These are phyloP conservation scores for Gymnopilus dilepis DNA, from an alignment of 768 basidiomycete genomes.

Conservation along the genomic window DNA sequence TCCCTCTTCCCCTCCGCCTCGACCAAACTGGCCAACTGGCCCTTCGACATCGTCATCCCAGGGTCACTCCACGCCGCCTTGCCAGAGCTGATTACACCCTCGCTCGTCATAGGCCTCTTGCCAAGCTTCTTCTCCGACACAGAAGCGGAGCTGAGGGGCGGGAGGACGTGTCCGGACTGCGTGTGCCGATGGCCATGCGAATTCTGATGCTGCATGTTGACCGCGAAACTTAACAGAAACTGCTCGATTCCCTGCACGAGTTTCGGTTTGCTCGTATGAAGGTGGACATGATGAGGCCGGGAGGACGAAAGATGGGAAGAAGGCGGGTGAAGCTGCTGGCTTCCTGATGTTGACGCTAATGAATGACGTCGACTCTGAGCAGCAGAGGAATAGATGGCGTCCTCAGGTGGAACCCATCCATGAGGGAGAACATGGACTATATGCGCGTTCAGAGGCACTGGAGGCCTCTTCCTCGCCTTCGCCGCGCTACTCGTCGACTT, in stretches of 20 bases:
- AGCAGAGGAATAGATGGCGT: neutral
- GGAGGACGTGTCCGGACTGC: neutral
- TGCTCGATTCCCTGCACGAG: conserved; percentile 45
- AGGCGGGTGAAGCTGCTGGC: neutral
- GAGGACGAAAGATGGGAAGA: neutral
- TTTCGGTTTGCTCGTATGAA: conserved; percentile 28
- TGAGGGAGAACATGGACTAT: conserved; percentile 32
- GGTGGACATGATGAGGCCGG: neutral
- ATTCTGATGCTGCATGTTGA: neutral
- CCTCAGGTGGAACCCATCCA: conserved; percentile 4
- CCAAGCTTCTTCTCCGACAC: neutral
- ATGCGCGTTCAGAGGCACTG: conserved; percentile 13
- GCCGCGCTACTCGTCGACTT: neutral
- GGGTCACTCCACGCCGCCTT: neutral
- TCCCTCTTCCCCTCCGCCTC: conserved; percentile 4
- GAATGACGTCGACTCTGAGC: neutral
- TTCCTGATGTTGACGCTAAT: neutral
- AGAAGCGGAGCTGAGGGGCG: neutral
- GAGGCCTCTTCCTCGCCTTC: neutral
- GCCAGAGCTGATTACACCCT: neutral
- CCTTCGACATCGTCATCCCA: neutral
- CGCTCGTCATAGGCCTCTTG: neutral
- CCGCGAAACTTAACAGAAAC: conserved; percentile 39
- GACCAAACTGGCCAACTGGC: conserved; percentile 6
- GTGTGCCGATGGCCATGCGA: neutral